Conservation (phyloP, 2,329 filamentous ascomycete genomes). For the Raffaelea ambrosiae region DNA sequence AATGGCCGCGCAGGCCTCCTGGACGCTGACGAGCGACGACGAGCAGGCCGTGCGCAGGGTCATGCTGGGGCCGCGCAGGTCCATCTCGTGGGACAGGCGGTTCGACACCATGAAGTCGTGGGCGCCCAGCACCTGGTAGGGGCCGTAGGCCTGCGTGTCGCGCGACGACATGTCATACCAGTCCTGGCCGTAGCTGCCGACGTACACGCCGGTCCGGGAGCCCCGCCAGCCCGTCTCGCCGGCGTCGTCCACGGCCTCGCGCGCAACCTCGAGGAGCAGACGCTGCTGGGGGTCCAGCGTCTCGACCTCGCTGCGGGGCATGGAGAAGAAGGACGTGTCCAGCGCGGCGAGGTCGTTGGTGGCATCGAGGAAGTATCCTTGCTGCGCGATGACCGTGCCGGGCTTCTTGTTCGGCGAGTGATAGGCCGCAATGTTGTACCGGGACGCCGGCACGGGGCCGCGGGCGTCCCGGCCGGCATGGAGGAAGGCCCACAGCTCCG, state of each 20-base stretch:
- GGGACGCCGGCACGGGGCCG: slow-evolving; percentile 11
- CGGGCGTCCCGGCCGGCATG: slow-evolving; percentile 15
- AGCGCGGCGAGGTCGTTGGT: slow-evolving; percentile 2
- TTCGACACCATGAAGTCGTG: slow-evolving; percentile 37
- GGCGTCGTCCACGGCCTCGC: slow-evolving; percentile 13
- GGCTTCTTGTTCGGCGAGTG: not conserved
- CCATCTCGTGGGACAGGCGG: slow-evolving; percentile 22
- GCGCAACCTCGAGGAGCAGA: slow-evolving; percentile 7
- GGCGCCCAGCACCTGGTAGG: slow-evolving; percentile 43
- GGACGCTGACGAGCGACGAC: slow-evolving; percentile 24
- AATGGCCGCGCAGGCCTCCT: slow-evolving; percentile 23
- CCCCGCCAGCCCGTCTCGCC: too few species aligned
- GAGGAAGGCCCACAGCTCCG: slow-evolving; percentile 21
- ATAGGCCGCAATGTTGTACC: slow-evolving; percentile 17
- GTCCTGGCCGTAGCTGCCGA: slow-evolving; percentile 14
- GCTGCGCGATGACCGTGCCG: not conserved
- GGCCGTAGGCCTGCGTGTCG: slow-evolving; percentile 25
- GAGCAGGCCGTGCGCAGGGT: slow-evolving; percentile 32
- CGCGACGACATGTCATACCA: slow-evolving; percentile 8
- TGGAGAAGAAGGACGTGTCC: slow-evolving; percentile 11
- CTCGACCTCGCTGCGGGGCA: slow-evolving; percentile 7
- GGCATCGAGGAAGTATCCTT: slow-evolving; percentile 10
- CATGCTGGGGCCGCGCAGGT: slow-evolving; percentile 20
- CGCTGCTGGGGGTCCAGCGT: slow-evolving; percentile 16
- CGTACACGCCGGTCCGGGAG: slow-evolving; percentile 13